phyloP scores from a whole-genome alignment of 2,329 filamentous ascomycete species.

The Cryphonectria radicalis region DNA sequence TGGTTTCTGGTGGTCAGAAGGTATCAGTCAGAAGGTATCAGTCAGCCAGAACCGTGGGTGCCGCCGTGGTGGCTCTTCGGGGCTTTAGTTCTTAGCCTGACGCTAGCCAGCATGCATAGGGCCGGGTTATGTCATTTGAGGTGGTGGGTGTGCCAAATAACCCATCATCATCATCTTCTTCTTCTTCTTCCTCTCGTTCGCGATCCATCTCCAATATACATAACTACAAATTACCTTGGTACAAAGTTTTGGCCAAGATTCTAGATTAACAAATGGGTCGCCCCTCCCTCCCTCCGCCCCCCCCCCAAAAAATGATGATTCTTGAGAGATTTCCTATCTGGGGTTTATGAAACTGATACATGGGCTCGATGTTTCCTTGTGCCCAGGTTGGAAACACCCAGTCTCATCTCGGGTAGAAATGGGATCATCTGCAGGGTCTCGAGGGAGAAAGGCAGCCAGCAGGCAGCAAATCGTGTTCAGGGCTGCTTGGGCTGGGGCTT shows the following conservation, averaged over 20 bases:
- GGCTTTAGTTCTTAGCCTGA: neutral
- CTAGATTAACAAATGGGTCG: neutral
- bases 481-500: neutral
- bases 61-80: neutral
- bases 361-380: neutral
- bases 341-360: neutral
- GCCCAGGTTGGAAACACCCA: neutral
- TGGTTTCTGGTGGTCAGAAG: neutral
- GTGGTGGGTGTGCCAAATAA: neutral
- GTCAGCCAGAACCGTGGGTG: neutral
- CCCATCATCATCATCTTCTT: neutral
- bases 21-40: neutral
- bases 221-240: neutral
- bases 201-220: neutral
- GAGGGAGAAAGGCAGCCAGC: neutral
- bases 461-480: neutral
- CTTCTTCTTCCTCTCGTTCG: too few relatives aligned
- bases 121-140: neutral
- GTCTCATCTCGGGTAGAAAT: neutral
- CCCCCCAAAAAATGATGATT: neutral
- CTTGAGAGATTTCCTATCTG: neutral
- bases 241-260: neutral
- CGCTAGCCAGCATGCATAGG: neutral
- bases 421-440: constrained; percentile 1
- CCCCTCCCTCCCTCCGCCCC: too few relatives aligned